A percentile compares a stretch with the other conserved stretches of the same genome.
Conservation (phyloP, 169 alveolate species). For the Plasmodium billcollinsi region DNA sequence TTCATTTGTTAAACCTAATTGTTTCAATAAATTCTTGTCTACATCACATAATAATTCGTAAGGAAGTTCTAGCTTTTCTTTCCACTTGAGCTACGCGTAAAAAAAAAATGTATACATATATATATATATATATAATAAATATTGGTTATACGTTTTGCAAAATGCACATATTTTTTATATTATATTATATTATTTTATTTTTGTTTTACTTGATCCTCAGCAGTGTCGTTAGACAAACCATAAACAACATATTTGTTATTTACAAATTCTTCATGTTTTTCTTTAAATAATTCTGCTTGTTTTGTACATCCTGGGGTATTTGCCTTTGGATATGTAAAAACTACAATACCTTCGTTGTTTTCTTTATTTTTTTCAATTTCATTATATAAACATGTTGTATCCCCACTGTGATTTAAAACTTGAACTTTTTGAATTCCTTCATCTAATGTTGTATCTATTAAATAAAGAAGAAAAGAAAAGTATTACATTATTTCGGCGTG, state of each 20-base stretch:
- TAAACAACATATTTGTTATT: slow-evolving; percentile 76
- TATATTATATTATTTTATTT: too few relatives aligned
- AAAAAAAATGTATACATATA: not conserved
- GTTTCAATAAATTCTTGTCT: slow-evolving; percentile 75
- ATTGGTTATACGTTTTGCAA: not conserved
- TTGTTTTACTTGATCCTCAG: slow-evolving; percentile 46
- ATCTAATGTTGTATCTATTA: slow-evolving; percentile 76
- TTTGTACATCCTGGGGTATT: slow-evolving; percentile 85
- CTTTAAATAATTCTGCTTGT: slow-evolving; percentile 82
- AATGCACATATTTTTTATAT: not conserved
- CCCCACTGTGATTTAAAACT: slow-evolving; percentile 72
- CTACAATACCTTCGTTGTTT: slow-evolving; percentile 80
- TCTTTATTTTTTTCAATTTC: slow-evolving; percentile 74
- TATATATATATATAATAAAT: not conserved
- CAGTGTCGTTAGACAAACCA: slow-evolving; percentile 82
- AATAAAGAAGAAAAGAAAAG: not conserved
- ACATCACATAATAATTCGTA: slow-evolving; percentile 79
- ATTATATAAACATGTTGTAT: slow-evolving; percentile 68
- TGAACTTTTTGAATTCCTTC: slow-evolving; percentile 71
- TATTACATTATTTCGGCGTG: not conserved
- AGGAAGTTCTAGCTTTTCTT: slow-evolving; percentile 74
- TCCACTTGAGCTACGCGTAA: slow-evolving; percentile 78
- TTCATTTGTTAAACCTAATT: slow-evolving; percentile 79
- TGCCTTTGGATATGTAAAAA: slow-evolving; percentile 83
- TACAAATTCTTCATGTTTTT: slow-evolving; percentile 52